Evolutionary conservation across 2,329 filamentous ascomycete genomes (phyloP), one percentile per base, ranked within the genome.

Genomic region (Fusarium pseudocircinatum): DNA sequence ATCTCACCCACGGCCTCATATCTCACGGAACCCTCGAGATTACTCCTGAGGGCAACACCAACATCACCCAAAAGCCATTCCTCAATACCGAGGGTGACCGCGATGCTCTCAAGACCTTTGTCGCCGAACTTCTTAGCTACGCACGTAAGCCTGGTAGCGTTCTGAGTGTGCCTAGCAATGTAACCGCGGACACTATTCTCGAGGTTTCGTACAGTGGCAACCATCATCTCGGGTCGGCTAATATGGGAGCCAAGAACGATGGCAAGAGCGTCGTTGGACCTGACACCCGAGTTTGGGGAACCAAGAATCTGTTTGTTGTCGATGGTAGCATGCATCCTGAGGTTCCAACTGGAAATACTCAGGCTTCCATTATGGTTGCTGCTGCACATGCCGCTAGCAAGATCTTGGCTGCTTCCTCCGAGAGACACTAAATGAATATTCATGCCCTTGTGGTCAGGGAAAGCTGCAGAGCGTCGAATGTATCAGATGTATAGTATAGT

Each of bases 1-100:
- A 87, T 79, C 82, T 89, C 58, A 87, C 83, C 30, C 85, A 87
- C 36, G 85, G 85, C 16, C 82, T 85, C 8, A 84, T 83, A 22
- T 87, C 87, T 61, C 79, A 82, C 60, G 84, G 86, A 43, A 78
- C 83, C 11, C 80, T 87, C 28, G 78, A 79, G 32, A 83, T 86
- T 37, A 83, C 81, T 20, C 70, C 80, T 13, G 75, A 79, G 7
- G 83, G 82, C 32, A 70, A 77, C 22, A 86, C 86, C 34, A 81
- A 83, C 67, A 85, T 85, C 61, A 81, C 79, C 24, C 79, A 80
- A 50, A 76, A 75, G 52, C 80, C 82, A 11, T 81, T 71, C 67
- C 78, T 81, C 63, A 82, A 80, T 65, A 84, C 76, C 1, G 62
- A 76, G 6, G 78, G 73, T 20, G 81, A 82, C 56, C 67, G 60